Conservation (phyloP, 208 protist species). For the Crithidia brevicula region DNA sequence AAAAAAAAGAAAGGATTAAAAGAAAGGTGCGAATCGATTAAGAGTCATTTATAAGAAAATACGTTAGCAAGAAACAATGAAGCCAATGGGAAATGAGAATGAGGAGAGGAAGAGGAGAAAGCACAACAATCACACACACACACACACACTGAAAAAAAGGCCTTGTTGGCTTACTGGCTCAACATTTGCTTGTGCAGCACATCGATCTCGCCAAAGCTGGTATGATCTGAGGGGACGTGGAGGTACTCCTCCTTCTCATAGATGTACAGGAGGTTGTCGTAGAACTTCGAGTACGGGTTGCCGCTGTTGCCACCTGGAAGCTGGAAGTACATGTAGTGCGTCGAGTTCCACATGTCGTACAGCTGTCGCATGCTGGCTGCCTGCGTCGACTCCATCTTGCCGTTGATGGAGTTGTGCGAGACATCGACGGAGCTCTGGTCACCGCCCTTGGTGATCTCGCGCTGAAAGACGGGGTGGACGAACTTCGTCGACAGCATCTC, state of each 20-base stretch:
- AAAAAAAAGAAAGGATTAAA: not conserved
- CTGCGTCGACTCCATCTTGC: conserved; percentile 42
- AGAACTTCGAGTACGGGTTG: conserved; percentile 66
- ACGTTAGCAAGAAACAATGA: too few relatives aligned
- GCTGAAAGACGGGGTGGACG: conserved; percentile 50
- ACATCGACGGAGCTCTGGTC: conserved; percentile 53
- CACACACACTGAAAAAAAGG: conserved; percentile 1
- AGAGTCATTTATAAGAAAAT: too few relatives aligned
- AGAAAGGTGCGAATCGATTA: too few relatives aligned
- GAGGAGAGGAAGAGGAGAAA: too few relatives aligned
- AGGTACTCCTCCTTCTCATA: conserved; percentile 55
- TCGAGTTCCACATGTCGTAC: conserved; percentile 45
- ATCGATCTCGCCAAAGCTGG: conserved; percentile 7
- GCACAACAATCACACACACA: not conserved
- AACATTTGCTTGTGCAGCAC: conserved; percentile 28
- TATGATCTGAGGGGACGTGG: conserved; percentile 22
- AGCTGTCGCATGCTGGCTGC: conserved; percentile 61
- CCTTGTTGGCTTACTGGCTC: conserved; percentile 8
- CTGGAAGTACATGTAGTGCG: conserved; percentile 39
- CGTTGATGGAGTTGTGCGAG: conserved; percentile 42
- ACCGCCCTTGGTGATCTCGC: conserved; percentile 54
- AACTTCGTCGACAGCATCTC: conserved; percentile 46
- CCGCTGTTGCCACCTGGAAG: conserved; percentile 64
- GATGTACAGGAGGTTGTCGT: conserved; percentile 53
- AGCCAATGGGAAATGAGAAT: too few relatives aligned